A percentile compares a stretch with the other conserved stretches of the same genome.
These are phyloP conservation scores for Colletotrichum australisinense DNA, from an alignment of 2,329 filamentous ascomycete genomes.

Conservation along the genomic window DNA sequence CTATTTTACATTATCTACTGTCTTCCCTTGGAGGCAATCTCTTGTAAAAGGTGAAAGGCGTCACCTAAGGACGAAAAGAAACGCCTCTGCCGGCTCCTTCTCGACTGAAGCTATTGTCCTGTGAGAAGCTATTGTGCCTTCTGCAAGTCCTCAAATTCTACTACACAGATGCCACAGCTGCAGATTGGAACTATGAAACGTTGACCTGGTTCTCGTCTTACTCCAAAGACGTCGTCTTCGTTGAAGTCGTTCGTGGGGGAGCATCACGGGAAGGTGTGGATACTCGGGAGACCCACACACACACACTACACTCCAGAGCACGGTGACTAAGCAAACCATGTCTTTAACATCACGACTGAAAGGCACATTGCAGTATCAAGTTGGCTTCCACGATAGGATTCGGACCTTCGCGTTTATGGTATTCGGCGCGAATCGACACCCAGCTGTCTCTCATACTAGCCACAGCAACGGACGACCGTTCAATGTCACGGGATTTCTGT, in stretches of 20 bases:
- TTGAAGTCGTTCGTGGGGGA: neutral
- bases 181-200: neutral
- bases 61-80: no score
- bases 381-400: neutral
- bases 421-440: conserved; percentile 12
- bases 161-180: neutral
- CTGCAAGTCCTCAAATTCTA: no score
- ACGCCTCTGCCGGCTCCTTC: no score
- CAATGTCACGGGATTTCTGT: conserved; percentile 1
- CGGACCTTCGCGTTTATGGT: conserved; percentile 17
- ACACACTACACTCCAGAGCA: neutral
- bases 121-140: neutral
- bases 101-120: neutral
- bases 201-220: neutral
- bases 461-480: neutral
- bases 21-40: neutral
- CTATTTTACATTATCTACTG: no score
- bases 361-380: neutral
- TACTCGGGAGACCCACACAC: neutral
- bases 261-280: neutral
- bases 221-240: neutral
- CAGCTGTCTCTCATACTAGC: neutral
- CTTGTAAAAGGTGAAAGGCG: neutral
- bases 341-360: neutral
- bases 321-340: neutral